Percentiles rank a stretch among this genome's conserved stretches.
Conservation (phyloP, 1,284 basidiomycete species). For the Grifola frondosa region DNA sequence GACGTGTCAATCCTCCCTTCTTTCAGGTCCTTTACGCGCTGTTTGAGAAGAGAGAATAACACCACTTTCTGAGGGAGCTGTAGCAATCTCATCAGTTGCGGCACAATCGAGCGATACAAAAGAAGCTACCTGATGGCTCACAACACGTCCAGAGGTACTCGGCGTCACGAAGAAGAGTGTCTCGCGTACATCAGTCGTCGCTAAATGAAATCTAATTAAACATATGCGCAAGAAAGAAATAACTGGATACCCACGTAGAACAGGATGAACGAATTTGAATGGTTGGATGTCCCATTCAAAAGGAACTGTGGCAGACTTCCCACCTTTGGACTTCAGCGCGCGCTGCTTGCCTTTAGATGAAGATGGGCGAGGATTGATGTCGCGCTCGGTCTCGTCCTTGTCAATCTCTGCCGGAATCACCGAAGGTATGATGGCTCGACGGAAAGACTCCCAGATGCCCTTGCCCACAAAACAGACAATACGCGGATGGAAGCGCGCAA, state of each 20-base stretch:
- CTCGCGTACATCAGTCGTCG: constrained; percentile 32
- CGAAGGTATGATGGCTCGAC: constrained; percentile 12
- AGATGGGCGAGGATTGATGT: neutral
- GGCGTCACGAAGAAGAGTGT: constrained; percentile 68
- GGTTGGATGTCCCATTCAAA: constrained; percentile 41
- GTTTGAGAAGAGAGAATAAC: constrained; percentile 29
- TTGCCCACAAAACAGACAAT: constrained; percentile 75
- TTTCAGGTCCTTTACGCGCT: constrained; percentile 25
- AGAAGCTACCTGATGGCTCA: constrained; percentile 53
- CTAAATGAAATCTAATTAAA: neutral
- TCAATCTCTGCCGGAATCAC: neutral
- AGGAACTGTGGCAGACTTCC: neutral
- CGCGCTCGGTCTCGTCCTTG: neutral
- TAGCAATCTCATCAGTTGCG: neutral
- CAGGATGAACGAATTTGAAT: constrained; percentile 45
- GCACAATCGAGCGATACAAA: neutral
- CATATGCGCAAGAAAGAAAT: neutral
- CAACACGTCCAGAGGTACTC: constrained; percentile 67
- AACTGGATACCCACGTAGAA: constrained; percentile 8
- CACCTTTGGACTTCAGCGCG: neutral
- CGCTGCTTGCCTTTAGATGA: neutral
- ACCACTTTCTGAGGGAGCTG: constrained; percentile 33
- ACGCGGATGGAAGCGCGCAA: constrained; percentile 51
- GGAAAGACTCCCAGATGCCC: constrained; percentile 54
- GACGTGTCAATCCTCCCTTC: constrained; percentile 25